Conservation (phyloP, 2,329 filamentous ascomycete species). For the Stagonosporopsis cucurbitacearum region DNA sequence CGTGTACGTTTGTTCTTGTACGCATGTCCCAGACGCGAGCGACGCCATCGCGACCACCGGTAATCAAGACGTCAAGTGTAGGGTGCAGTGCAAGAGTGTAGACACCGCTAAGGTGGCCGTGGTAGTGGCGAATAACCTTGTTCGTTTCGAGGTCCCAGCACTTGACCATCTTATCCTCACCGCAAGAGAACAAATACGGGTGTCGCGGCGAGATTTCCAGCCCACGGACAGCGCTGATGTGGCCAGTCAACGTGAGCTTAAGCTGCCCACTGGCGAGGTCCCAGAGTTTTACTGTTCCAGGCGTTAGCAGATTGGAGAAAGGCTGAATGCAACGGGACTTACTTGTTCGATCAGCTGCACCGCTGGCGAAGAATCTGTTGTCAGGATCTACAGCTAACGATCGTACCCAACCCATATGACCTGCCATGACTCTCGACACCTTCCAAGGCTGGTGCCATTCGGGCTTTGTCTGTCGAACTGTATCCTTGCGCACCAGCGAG, state of each 20-base stretch:
- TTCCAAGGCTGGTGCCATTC: slow-evolving; percentile 99
- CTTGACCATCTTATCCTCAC: slow-evolving; percentile 99
- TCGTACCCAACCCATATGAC: slow-evolving; percentile 90
- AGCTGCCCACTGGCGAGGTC: slow-evolving; percentile 79
- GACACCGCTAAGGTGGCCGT: slow-evolving; percentile 94
- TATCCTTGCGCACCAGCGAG: slow-evolving; percentile 68
- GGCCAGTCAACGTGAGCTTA: slow-evolving; percentile 40
- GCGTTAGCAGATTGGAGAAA: background rate
- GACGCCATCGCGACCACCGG: slow-evolving; percentile 91
- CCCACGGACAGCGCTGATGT: slow-evolving; percentile 57
- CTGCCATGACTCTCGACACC: slow-evolving; percentile 94
- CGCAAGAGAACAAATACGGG: slow-evolving; percentile 96
- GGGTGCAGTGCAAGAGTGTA: slow-evolving; percentile 94
- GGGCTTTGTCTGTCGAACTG: slow-evolving; percentile 74
- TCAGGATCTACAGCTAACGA: slow-evolving; percentile 81
- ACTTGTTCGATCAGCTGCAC: slow-evolving; percentile 84
- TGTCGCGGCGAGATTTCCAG: slow-evolving; percentile 91
- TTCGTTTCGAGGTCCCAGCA: slow-evolving; percentile 99
- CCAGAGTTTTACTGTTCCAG: slow-evolving; percentile 80
- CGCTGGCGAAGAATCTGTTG: slow-evolving; percentile 97
- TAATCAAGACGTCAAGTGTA: slow-evolving; percentile 91
- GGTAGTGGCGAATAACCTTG: slow-evolving; percentile 85
- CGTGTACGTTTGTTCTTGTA: slow-evolving; percentile 93
- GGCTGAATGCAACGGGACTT: background rate
- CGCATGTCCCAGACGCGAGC: slow-evolving; percentile 97